A percentile compares a stretch with the other conserved stretches of the same genome.
phyloP scores from a whole-genome alignment of 2,329 filamentous ascomycete species.

The Epicoccum sorghinum region DNA sequence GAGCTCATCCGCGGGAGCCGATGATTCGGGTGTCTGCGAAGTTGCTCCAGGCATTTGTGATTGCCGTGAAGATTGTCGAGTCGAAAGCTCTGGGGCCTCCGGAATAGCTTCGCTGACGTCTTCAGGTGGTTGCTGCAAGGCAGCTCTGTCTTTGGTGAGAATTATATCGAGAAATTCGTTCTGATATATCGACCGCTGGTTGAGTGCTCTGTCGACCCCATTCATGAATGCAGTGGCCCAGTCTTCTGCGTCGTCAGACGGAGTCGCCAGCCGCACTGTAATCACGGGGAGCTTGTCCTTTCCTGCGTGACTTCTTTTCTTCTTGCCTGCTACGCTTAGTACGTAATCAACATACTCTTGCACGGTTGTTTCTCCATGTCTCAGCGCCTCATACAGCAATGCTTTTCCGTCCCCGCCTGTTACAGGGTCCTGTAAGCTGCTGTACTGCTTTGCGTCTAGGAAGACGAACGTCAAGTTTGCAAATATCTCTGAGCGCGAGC shows the following conservation, averaged over 20 bases:
- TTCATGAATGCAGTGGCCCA: conserved; percentile 76
- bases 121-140: conserved; percentile 70
- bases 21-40: conserved; percentile 27
- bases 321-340: conserved; percentile 74
- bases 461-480: conserved; percentile 90
- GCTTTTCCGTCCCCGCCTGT: conserved; percentile 84
- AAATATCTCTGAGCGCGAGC: conserved; percentile 72
- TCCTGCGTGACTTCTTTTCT: conserved; percentile 68
- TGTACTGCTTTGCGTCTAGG: conserved; percentile 75
- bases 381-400: conserved; percentile 64
- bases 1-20: conserved; percentile 23
- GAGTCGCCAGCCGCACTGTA: conserved; percentile 71
- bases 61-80: conserved; percentile 22
- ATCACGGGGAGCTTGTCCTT: conserved; percentile 74
- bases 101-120: conserved; percentile 39
- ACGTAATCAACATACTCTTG: conserved; percentile 81
- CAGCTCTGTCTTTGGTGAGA: conserved; percentile 75
- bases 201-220: conserved; percentile 71
- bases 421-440: conserved; percentile 75
- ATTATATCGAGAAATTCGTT: conserved; percentile 93
- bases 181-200: conserved; percentile 84
- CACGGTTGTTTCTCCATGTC: conserved; percentile 67
- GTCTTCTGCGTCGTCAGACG: conserved; percentile 53
- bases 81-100: conserved; percentile 22
- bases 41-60: conserved; percentile 25